Base-by-base conservation (phyloP, 768 basidiomycete genomes). In the Lyophyllum atratum region DNA sequence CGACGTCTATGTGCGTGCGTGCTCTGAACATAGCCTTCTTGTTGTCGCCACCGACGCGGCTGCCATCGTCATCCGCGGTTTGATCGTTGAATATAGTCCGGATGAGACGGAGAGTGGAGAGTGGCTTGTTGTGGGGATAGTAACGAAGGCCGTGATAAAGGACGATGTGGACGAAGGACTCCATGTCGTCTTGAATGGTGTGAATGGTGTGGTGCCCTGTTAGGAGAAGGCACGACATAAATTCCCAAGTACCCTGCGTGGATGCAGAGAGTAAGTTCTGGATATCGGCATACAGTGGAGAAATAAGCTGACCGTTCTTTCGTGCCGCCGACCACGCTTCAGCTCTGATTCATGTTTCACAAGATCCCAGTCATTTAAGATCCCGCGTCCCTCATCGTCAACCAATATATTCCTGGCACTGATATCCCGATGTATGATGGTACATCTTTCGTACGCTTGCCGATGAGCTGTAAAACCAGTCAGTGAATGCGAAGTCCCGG, bases 301-400 rank as follows among this genome's bases (percentile, higher is more conserved):
- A 24, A 26, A 28, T 8, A 4, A 8, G 44, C 59, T 33, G 4
- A 63, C 62, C 3, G 56, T 60, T 7, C 49, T 52, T 28, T 58
- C 55, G 17, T 54, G 54, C 5, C 43, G 12, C n/a, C 49, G 37
- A 1, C 11, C 17, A 4, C 22, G 22, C 3, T 28, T 24, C 21
- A 50, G 40, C 7, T 51, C 53, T 9, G 24, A 3, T 45, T 39
- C 50, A 19, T 26, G 22, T 15, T 56, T 52, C 10, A 52, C 55
- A 28, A 63, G 42, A 26, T 63, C 61, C 61, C 61, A 63, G 24
- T 60, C 59, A 33, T 54, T 63, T 3, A 63, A 45, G 5, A 60
- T 39, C 7, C 59, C 58, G n/a, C 17, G 28, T 19, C 56, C 59
- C 11, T 39, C 14, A 9, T 15, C 1, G 21, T 44, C 54, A 28